A percentile compares a stretch with the other conserved stretches of the same genome.
Conservation (phyloP, 139 green algal species). For the Desmodesmus armatus region DNA sequence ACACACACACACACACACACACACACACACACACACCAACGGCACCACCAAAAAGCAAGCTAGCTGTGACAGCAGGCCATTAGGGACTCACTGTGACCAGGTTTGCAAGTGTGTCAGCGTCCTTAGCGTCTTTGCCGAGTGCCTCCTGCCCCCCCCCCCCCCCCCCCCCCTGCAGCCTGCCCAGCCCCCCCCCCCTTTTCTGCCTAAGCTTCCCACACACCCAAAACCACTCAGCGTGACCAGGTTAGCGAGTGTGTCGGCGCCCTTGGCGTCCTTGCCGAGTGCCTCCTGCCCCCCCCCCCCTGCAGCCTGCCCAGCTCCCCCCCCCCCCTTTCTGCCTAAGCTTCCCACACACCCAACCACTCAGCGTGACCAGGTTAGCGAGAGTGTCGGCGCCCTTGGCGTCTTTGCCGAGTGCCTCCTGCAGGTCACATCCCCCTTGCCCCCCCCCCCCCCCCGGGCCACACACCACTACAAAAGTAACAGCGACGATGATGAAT, state of each 20-base stretch:
- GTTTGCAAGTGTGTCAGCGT: constrained; percentile 95
- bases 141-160: no score
- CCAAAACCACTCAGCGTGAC: constrained; percentile 56
- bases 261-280: constrained; percentile 90
- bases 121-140: constrained; percentile 93
- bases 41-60: no score
- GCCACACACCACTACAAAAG: no score
- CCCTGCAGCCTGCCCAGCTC: no score
- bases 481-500: no score
- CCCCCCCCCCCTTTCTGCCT: no score
- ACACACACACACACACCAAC: no score
- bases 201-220: constrained; percentile 28
- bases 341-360: constrained; percentile 20
- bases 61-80: no score
- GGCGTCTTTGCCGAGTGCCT: constrained; percentile 70
- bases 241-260: constrained; percentile 95
- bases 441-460: no score
- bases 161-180: not conserved
- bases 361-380: constrained; percentile 55
- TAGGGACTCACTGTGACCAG: constrained; percentile 9
- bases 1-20: no score
- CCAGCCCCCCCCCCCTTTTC: constrained; percentile 79
- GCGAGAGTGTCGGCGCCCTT: constrained; percentile 93
- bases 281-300: constrained; percentile 72
- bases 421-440: constrained; percentile 66